Evolutionary conservation across 306 rosid species (phyloP).

Genomic region (Begonia peltatifolia): DNA sequence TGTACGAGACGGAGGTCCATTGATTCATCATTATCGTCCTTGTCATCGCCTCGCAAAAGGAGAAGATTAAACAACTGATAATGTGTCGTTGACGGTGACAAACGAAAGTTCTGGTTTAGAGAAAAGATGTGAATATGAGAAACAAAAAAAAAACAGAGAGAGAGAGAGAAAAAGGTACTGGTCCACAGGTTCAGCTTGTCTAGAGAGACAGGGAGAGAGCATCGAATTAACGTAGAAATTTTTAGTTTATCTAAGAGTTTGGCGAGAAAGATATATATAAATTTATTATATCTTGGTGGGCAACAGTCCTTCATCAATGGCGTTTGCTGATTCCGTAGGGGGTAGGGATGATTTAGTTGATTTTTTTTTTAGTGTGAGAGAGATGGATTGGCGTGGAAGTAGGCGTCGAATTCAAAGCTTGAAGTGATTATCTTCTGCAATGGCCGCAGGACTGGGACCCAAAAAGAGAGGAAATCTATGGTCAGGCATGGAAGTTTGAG

Average conservation of each 20-base stretch:
- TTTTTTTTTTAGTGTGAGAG: constrained; percentile 18
- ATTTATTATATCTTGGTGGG: constrained; percentile 16
- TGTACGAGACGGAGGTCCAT: constrained; percentile 31
- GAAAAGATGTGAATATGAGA: constrained; percentile 2
- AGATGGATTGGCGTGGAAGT: neutral
- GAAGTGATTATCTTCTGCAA: too few species aligned
- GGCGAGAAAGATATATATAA: neutral
- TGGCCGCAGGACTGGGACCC: too few species aligned
- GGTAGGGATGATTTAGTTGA: constrained; percentile 21
- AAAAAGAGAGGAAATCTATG: too few species aligned
- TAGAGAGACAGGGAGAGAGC: constrained; percentile 34
- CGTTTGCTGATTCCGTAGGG: constrained; percentile 70
- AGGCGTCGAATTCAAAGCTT: too few species aligned
- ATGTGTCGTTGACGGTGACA: constrained; percentile 71
- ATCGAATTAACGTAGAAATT: constrained; percentile 26
- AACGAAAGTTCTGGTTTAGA: constrained; percentile 40
- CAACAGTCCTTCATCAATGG: constrained; percentile 47
- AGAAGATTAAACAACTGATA: constrained; percentile 52
- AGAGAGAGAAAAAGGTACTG: neutral
- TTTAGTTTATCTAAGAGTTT: constrained; percentile 17
- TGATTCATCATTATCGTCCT: constrained; percentile 30
- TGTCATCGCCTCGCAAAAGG: constrained; percentile 43
- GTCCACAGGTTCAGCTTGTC: constrained; percentile 6
- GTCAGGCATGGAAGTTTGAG: too few species aligned
- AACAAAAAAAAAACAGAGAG: neutral